Percentiles rank a stretch among this genome's conserved stretches.
Conservation (phyloP, 2,329 filamentous ascomycete species). For the Ciborinia camelliae region DNA sequence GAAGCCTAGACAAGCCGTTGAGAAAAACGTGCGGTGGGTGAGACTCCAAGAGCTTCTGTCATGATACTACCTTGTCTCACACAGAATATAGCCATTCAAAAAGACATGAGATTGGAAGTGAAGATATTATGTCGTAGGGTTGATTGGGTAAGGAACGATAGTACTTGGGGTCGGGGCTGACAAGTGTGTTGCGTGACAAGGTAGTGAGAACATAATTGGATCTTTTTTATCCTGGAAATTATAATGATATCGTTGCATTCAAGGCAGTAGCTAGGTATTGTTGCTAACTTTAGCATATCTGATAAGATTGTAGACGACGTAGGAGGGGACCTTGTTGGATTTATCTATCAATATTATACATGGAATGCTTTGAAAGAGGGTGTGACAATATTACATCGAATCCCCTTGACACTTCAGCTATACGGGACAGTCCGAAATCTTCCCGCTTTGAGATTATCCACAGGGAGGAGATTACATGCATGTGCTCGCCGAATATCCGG, state of each 20-base stretch:
- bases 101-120: not conserved
- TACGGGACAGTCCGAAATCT: not conserved
- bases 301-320: not conserved
- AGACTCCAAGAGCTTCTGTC: not conserved
- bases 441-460: not conserved
- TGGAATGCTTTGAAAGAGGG: not conserved
- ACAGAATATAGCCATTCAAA: not conserved
- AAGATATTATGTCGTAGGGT: not conserved
- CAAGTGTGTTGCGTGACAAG: conserved; percentile 1
- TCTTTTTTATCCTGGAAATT: not conserved
- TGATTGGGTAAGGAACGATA: conserved; percentile 11
- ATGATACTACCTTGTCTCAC: not conserved
- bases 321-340: not conserved
- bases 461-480: not conserved
- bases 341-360: not conserved
- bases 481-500: not conserved
- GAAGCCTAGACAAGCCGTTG: not conserved
- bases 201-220: not conserved
- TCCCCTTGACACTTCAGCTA: not conserved
- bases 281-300: not conserved
- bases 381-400: not conserved
- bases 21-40: not conserved
- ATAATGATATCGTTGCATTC: not conserved
- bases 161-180: not conserved
- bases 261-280: not conserved